phyloP scores from a whole-genome alignment of 2,329 filamentous ascomycete species.

The Alternaria ventricosa region DNA sequence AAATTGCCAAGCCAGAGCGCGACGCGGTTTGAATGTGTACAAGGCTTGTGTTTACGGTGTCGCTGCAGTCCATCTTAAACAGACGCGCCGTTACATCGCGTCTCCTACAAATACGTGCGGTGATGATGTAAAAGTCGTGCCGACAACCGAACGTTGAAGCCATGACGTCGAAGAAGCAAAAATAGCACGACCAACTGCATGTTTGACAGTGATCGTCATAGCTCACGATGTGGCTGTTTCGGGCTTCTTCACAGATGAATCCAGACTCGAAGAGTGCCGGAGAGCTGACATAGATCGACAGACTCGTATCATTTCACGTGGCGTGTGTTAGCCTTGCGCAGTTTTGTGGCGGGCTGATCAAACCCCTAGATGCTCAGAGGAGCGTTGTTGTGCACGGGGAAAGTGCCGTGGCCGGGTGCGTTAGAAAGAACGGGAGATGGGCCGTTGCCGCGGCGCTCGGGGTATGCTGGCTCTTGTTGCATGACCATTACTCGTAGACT shows the following conservation, averaged over 20 bases:
- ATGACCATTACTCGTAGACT: conserved; percentile 10
- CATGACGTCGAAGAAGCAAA: conserved; percentile 4
- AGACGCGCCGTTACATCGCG: not conserved
- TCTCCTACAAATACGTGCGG: not conserved
- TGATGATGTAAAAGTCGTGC: not conserved
- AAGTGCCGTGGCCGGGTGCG: conserved; percentile 18
- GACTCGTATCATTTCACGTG: not conserved
- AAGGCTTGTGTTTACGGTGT: not conserved
- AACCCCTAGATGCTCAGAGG: conserved; percentile 21
- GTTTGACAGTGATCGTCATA: not conserved
- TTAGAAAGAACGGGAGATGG: conserved; percentile 18
- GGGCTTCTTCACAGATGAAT: not conserved
- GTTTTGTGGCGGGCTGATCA: conserved; percentile 8
- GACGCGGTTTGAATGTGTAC: not conserved
- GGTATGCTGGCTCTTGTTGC: conserved; percentile 20
- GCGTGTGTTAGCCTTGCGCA: not conserved
- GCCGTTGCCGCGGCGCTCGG: conserved; percentile 28
- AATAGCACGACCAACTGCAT: not conserved
- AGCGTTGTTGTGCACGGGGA: conserved; percentile 19
- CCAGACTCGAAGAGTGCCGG: not conserved
- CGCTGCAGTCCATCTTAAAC: not conserved
- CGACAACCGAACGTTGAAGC: not conserved
- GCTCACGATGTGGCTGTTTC: not conserved
- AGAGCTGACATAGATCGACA: not conserved
- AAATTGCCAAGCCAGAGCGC: not conserved